Base-by-base conservation (phyloP, 768 basidiomycete genomes). In the Russula earlei region DNA sequence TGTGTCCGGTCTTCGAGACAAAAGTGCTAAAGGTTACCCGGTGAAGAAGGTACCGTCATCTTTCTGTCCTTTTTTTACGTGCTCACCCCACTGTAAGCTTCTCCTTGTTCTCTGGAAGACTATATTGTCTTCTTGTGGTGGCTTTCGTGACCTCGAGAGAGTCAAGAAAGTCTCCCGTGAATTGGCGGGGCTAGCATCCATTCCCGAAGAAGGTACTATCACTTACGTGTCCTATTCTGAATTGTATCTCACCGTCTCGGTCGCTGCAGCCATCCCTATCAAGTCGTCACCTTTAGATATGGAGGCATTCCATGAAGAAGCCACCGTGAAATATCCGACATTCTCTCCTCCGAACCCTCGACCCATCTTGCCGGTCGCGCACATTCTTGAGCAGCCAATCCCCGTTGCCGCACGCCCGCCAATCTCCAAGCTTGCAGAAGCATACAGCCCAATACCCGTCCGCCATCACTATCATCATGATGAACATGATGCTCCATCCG, bases 41-140 rank as follows among this genome's bases (percentile, higher is more conserved):
- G 88, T 96, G 64, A 99, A 98, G 73, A 97, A 97, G 80, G 93
- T 89, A 50, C 20, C 68, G 52, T 19, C 17, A 34, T 37, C 36
- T 37, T 51, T 22, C 31, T 46, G 52, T 53, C 40, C 51, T 46
- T 37, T 48, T 43, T 60, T 31, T 37, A 44, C 37, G 11, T 37
- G 49, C 40, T 60, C 56, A 57, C 61, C 52, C 24, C 46, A 55
- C 36, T 47, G 9, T 45, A 64, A 96, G 94, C 81, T 97, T 3
- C 79, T 99, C 12, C 80, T 98, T 15, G 80, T 99, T 0, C 74
- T 96, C 9, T 99, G 96, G 96, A 99, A 98, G 68, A 83, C 90
- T 0, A 71, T 98, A 38, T 73, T 99, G 44, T 83, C 91, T 33
- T 96, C 91, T 68, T 86, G 92, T 65, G 96, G 96, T 40, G 96